Evolutionary conservation across 148 eudicot genomes (phyloP).

Genomic region (Spergularia bocconei): DNA sequence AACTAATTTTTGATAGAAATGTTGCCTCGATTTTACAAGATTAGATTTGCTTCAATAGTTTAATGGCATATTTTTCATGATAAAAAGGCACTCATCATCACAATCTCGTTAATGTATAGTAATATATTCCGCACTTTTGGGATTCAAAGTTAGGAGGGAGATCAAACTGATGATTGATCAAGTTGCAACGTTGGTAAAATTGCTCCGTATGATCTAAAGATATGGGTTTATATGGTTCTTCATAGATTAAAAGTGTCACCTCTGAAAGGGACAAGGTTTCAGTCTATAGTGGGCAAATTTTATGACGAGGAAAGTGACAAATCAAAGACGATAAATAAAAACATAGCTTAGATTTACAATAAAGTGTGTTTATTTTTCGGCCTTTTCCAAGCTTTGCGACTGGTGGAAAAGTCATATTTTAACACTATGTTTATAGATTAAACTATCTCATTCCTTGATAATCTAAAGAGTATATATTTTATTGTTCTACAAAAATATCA

Average conservation of each 20-base stretch:
- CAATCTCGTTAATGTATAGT: neutral
- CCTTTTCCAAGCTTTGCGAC: conserved; percentile 3
- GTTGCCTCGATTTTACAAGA: no score
- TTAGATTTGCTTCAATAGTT: no score
- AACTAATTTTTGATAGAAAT: no score
- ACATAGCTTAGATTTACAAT: neutral
- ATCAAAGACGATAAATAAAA: neutral
- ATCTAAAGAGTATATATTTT: neutral
- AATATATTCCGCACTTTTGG: neutral
- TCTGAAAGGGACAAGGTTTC: conserved; percentile 7
- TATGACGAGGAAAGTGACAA: neutral
- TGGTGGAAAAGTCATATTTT: conserved; percentile 5
- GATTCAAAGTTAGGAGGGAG: neutral
- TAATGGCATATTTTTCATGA: no score
- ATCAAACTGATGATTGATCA: neutral
- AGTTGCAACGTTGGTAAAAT: neutral
- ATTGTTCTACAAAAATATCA: neutral
- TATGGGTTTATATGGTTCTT: neutral
- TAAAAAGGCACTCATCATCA: no score
- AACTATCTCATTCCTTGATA: neutral
- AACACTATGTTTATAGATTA: neutral
- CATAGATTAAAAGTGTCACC: neutral
- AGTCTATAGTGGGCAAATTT: conserved; percentile 13
- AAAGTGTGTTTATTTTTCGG: neutral
- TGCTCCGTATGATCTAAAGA: neutral